Percentiles rank a stretch among this genome's conserved stretches.
Conservation (phyloP, 257 asterid genomes). For the Asclepias syriaca region DNA sequence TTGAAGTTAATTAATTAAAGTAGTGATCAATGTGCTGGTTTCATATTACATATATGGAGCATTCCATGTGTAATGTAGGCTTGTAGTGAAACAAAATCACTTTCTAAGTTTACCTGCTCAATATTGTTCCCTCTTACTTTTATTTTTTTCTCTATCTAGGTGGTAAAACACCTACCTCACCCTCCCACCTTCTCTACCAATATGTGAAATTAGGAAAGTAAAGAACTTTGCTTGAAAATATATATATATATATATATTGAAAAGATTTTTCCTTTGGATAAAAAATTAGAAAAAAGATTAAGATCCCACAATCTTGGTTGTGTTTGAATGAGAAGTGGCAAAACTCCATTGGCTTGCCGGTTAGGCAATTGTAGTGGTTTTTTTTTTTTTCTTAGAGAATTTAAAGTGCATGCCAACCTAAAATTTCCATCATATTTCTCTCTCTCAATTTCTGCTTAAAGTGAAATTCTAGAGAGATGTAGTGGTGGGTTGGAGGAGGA, state of each 20-base stretch:
- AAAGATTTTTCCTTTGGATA: background rate
- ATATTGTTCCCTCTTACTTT: constrained; percentile 15
- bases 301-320: constrained; percentile 16
- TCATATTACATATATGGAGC: constrained; percentile 3
- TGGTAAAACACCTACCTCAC: background rate
- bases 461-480: background rate
- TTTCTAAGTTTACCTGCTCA: constrained; percentile 14
- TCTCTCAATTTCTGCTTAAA: background rate
- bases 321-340: constrained; percentile 12
- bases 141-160: background rate
- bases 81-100: constrained; percentile 26
- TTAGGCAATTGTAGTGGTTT: background rate
- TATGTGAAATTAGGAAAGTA: background rate
- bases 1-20: background rate
- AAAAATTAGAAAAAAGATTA: no score
- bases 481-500: no score
- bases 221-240: background rate
- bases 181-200: background rate
- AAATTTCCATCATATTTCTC: constrained; percentile 15
- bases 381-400: constrained; percentile 8
- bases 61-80: constrained; percentile 30
- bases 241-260: background rate
- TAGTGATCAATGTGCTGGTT: background rate
- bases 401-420: constrained; percentile 40
- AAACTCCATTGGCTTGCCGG: constrained; percentile 17